These are phyloP conservation scores for Carpinus viminea DNA, from an alignment of 306 rosid species.

Conservation along the genomic window DNA sequence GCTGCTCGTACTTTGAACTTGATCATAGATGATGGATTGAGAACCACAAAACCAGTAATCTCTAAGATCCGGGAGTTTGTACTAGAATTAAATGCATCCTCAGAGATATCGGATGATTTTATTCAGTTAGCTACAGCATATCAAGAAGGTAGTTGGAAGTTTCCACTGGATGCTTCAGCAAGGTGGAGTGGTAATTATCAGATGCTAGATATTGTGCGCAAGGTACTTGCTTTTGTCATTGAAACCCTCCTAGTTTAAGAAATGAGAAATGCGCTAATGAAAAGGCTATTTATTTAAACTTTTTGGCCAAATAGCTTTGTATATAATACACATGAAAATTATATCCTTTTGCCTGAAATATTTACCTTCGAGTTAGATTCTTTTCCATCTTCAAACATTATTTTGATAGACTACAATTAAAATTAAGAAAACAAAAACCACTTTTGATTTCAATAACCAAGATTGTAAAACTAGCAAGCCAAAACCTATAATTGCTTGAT, in stretches of 20 bases:
- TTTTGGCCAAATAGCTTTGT: neutral
- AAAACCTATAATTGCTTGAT: neutral
- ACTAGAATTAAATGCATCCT: slow-evolving; percentile 69
- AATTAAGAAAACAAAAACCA: neutral
- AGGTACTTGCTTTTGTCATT: slow-evolving; percentile 53
- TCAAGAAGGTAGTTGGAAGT: slow-evolving; percentile 90
- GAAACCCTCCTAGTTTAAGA: slow-evolving; percentile 18
- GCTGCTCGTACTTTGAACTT: slow-evolving; percentile 81
- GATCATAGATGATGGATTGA: slow-evolving; percentile 89
- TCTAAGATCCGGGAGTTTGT: slow-evolving; percentile 83
- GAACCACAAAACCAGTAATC: slow-evolving; percentile 56
- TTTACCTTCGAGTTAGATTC: neutral
- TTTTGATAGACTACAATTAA: neutral
- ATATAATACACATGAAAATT: neutral
- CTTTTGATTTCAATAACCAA: neutral
- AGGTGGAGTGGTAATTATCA: slow-evolving; percentile 96
- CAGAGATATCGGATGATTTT: slow-evolving; percentile 72
- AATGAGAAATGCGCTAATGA: slow-evolving; percentile 1
- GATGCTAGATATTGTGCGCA: slow-evolving; percentile 83
- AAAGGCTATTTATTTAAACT: neutral
- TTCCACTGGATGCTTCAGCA: slow-evolving; percentile 86
- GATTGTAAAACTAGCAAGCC: neutral
- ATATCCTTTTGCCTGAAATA: neutral
- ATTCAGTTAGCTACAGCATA: slow-evolving; percentile 64
- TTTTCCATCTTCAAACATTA: neutral